Evolutionary conservation across 352 stramenopile species (phyloP).

Genomic region (Globisporangium takayamanum): DNA sequence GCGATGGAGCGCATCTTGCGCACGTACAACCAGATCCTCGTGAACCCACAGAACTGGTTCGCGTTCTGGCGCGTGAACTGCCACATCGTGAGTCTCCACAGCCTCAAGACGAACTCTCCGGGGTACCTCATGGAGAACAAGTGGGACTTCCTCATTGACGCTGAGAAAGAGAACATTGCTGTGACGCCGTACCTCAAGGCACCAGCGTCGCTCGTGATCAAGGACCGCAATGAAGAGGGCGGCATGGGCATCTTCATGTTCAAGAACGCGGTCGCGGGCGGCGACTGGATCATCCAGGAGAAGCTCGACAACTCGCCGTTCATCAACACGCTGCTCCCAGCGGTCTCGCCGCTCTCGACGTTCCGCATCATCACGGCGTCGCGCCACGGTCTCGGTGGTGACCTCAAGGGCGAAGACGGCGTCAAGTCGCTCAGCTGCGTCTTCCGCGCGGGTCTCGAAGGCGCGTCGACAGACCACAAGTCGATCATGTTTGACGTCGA

Average conservation of each 20-base stretch:
- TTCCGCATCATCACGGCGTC: constrained; percentile 98
- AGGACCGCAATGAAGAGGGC: constrained; percentile 97
- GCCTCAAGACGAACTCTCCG: constrained; percentile 86
- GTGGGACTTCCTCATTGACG: constrained; percentile 95
- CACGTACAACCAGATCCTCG: constrained; percentile 79
- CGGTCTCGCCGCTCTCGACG: constrained; percentile 93
- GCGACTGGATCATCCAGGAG: constrained; percentile 97
- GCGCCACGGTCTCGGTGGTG: constrained; percentile 44
- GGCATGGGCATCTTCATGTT: constrained; percentile 98
- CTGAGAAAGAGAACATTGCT: constrained; percentile 87
- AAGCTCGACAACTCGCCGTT: constrained; percentile 91
- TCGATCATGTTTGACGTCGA: constrained; percentile 98
- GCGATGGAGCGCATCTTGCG: constrained; percentile 88
- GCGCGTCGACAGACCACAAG: constrained; percentile 94
- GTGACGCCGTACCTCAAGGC: constrained; percentile 92
- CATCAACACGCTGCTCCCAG: constrained; percentile 88
- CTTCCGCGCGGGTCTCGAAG: constrained; percentile 57
- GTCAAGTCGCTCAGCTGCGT: constrained; percentile 80
- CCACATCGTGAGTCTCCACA: constrained; percentile 92
- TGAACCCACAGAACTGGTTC: constrained; percentile 95
- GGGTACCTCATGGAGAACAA: constrained; percentile 98
- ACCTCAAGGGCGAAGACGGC: constrained; percentile 47
- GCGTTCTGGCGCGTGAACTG: constrained; percentile 96
- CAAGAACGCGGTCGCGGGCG: constrained; percentile 92
- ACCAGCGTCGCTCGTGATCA: constrained; percentile 90